Conservation (phyloP, 345 rosid genomes). For the Populus euphratica region DNA sequence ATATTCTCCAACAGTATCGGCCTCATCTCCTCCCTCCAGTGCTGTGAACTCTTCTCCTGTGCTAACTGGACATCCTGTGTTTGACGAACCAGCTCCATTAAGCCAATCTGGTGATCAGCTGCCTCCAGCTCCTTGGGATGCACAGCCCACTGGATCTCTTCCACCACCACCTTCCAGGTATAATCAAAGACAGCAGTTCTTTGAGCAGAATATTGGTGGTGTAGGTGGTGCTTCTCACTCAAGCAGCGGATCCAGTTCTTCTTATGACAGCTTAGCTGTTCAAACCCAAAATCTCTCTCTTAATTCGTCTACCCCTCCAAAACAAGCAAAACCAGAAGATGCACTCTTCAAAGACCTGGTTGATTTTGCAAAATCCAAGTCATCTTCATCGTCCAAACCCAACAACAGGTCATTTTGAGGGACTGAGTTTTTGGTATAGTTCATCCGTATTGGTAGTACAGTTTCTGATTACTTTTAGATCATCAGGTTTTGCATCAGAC, state of each 20-base stretch:
- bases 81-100: slow-evolving; percentile 45
- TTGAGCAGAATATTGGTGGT: slow-evolving; percentile 35
- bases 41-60: slow-evolving; percentile 19
- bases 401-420: slow-evolving; percentile 61
- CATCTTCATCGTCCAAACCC: slow-evolving; percentile 68
- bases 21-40: slow-evolving; percentile 21
- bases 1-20: slow-evolving; percentile 28
- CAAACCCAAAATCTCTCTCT: slow-evolving; percentile 68
- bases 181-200: slow-evolving; percentile 68
- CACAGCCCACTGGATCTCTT: slow-evolving; percentile 34
- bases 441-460: slow-evolving; percentile 33
- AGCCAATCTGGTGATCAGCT: slow-evolving; percentile 52
- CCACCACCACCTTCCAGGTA: slow-evolving; percentile 78
- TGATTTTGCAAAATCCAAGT: slow-evolving; percentile 83
- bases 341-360: slow-evolving; percentile 84
- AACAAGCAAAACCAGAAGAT: slow-evolving; percentile 72
- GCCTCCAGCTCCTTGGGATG: slow-evolving; percentile 81
- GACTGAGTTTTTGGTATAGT: slow-evolving; percentile 14
- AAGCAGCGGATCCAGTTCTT: slow-evolving; percentile 50
- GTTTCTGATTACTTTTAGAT: slow-evolving; percentile 24
- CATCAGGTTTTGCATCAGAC: slow-evolving; percentile 19
- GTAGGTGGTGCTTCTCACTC: slow-evolving; percentile 29
- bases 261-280: slow-evolving; percentile 54
- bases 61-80: slow-evolving; percentile 42
- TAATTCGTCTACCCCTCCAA: slow-evolving; percentile 44